Percentiles rank a stretch among this genome's conserved stretches.
Conservation (phyloP, 805 yeast genomes). For the Saccharomycodes ludwigii region DNA sequence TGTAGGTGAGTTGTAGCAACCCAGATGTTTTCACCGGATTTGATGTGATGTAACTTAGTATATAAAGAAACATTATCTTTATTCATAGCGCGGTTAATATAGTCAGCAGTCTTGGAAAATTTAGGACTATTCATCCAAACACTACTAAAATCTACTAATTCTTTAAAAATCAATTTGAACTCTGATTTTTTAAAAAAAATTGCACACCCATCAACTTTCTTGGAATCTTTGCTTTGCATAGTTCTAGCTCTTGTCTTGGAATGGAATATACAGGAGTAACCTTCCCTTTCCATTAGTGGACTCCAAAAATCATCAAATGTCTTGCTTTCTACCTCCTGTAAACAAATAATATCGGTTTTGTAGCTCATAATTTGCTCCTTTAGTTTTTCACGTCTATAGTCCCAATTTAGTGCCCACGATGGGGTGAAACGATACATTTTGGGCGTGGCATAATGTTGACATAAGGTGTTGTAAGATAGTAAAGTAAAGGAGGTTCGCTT, state of each 20-base stretch:
- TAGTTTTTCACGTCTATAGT: conserved; percentile 67
- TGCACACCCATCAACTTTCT: conserved; percentile 98
- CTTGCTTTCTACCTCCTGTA: conserved; percentile 90
- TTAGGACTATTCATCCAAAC: conserved; percentile 72
- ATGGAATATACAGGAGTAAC: conserved; percentile 73
- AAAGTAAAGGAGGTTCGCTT: conserved; percentile 49
- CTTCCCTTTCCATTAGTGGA: conserved; percentile 57
- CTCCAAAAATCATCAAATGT: conserved; percentile 81
- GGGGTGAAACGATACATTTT: conserved; percentile 91
- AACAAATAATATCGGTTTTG: conserved; percentile 69
- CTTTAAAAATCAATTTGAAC: conserved; percentile 60
- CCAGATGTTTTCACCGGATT: conserved; percentile 59
- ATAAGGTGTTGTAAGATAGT: conserved; percentile 80
- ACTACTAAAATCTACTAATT: conserved; percentile 70
- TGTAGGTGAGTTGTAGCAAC: conserved; percentile 89
- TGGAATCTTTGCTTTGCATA: conserved; percentile 67
- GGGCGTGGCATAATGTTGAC: conserved; percentile 92
- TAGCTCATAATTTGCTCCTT: conserved; percentile 56
- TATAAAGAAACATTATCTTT: conserved; percentile 87
- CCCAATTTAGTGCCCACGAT: conserved; percentile 94
- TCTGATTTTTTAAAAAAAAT: conserved; percentile 63
- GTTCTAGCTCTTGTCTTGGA: conserved; percentile 89
- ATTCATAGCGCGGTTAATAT: conserved; percentile 90
- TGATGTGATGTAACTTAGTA: conserved; percentile 57
- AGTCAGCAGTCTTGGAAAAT: conserved; percentile 86